Conservation (phyloP, 805 yeast genomes). For the Lachancea nothofagi region DNA sequence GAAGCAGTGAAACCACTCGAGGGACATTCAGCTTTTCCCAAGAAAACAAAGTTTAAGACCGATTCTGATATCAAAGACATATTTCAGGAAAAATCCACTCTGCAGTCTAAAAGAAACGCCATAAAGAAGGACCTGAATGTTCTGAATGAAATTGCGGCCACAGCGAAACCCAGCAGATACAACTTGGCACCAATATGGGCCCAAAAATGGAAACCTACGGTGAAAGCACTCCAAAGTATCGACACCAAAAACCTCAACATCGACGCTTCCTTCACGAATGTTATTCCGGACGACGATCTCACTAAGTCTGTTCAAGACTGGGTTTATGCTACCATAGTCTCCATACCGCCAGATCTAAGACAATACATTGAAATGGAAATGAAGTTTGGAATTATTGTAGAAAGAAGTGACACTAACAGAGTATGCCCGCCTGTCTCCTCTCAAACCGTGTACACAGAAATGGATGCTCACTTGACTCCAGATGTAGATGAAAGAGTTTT, state of each 20-base stretch:
- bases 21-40: not conserved
- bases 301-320: slow-evolving; percentile 81
- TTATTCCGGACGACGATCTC: slow-evolving; percentile 73
- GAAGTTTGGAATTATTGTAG: slow-evolving; percentile 67
- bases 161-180: slow-evolving; percentile 56
- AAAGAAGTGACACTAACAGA: slow-evolving; percentile 56
- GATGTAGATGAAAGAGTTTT: slow-evolving; percentile 61
- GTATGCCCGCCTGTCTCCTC: slow-evolving; percentile 61
- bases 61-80: slow-evolving; percentile 20
- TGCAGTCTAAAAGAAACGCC: slow-evolving; percentile 29
- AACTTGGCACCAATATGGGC: slow-evolving; percentile 79
- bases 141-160: slow-evolving; percentile 26
- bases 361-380: slow-evolving; percentile 66
- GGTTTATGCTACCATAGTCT: slow-evolving; percentile 76
- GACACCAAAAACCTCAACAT: slow-evolving; percentile 31
- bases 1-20: not conserved
- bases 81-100: slow-evolving; percentile 30
- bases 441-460: slow-evolving; percentile 57
- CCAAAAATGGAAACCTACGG: slow-evolving; percentile 55
- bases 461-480: slow-evolving; percentile 54
- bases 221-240: slow-evolving; percentile 30
- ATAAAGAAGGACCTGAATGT: slow-evolving; percentile 30
- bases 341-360: slow-evolving; percentile 48
- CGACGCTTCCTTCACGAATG: slow-evolving; percentile 48
- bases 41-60: not conserved